These are phyloP conservation scores for Penicillium glabrum DNA, from an alignment of 2,329 filamentous ascomycete species.

Conservation along the genomic window DNA sequence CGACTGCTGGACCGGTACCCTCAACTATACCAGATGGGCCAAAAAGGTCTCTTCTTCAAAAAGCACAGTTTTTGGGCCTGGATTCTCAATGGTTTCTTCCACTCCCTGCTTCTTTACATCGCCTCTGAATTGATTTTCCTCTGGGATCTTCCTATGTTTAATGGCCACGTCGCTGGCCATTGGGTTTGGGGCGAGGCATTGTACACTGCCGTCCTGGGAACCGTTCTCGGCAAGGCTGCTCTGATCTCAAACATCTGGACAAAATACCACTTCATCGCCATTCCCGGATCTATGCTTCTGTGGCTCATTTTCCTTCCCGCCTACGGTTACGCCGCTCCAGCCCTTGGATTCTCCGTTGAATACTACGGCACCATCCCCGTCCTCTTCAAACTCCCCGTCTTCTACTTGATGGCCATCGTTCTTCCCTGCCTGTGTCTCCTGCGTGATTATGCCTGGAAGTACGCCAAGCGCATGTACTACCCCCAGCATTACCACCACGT, in stretches of 20 bases:
- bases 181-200: conserved; percentile 98
- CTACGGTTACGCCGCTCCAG: conserved; percentile 84
- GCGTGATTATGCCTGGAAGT: conserved; percentile 95
- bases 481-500: conserved; percentile 97
- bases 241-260: conserved; percentile 98
- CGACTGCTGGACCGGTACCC: conserved; percentile 92
- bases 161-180: conserved; percentile 83
- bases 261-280: conserved; percentile 94
- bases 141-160: conserved; percentile 71
- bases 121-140: conserved; percentile 78
- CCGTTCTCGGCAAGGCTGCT: conserved; percentile 90
- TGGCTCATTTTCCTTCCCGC: conserved; percentile 89
- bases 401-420: conserved; percentile 86
- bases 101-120: conserved; percentile 90
- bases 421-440: conserved; percentile 79
- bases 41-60: conserved; percentile 90
- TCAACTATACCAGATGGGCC: conserved; percentile 89
- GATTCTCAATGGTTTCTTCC: conserved; percentile 93
- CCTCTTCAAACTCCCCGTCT: conserved; percentile 77
- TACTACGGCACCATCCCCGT: conserved; percentile 80
- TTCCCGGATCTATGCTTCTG: conserved; percentile 86
- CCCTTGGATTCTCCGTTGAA: conserved; percentile 75
- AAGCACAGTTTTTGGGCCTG: conserved; percentile 89
- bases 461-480: conserved; percentile 93
- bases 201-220: conserved; percentile 90